phyloP scores from a whole-genome alignment of 2,329 filamentous ascomycete genomes.

The Botrytis hyacinthi region DNA sequence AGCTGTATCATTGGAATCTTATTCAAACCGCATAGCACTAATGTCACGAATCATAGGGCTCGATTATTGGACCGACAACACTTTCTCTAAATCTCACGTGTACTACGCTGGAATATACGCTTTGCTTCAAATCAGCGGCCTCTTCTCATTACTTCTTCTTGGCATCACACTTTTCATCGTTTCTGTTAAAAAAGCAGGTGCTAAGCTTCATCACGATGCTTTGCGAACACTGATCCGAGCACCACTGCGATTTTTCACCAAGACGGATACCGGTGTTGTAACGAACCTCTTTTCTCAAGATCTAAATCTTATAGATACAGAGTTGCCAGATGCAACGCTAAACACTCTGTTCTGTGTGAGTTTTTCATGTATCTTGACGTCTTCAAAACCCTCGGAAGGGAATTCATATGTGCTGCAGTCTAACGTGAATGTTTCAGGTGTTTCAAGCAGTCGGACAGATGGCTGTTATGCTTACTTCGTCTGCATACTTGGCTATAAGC shows the following conservation, averaged over 20 bases:
- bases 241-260: constrained; percentile 27
- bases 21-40: constrained; percentile 11
- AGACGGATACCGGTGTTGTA: constrained; percentile 25
- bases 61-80: constrained; percentile 34
- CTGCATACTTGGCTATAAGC: constrained; percentile 17
- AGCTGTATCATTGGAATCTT: background rate
- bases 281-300: constrained; percentile 34
- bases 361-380: background rate
- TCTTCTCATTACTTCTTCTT: constrained; percentile 31
- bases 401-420: background rate
- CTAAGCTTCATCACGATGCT: constrained; percentile 31
- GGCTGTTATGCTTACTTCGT: constrained; percentile 19
- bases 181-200: constrained; percentile 30
- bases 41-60: constrained; percentile 22
- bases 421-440: background rate
- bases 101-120: constrained; percentile 37
- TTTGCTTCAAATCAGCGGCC: constrained; percentile 32
- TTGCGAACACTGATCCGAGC: constrained; percentile 28
- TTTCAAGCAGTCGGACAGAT: constrained; percentile 12
- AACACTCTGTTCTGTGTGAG: constrained; percentile 20
- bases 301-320: constrained; percentile 33
- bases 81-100: constrained; percentile 22
- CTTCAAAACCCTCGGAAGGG: background rate
- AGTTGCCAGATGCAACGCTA: constrained; percentile 27
- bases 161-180: constrained; percentile 27